Evolutionary conservation across 495 filamentous ascomycete species (phyloP).

Genomic region (Bacidia gigantensis): DNA sequence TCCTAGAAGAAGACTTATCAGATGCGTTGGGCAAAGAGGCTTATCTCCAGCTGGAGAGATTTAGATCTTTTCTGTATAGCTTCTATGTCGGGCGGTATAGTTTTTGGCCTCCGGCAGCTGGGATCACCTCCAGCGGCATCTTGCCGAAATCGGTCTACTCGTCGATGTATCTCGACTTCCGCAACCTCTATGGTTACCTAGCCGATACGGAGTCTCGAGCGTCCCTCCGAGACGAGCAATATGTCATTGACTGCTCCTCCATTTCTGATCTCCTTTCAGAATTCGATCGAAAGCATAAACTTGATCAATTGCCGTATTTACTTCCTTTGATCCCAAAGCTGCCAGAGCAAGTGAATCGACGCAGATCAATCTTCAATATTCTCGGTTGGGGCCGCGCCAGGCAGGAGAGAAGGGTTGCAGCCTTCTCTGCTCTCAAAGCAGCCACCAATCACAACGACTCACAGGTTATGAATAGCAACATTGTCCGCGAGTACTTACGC

Average conservation of each 20-base stretch:
- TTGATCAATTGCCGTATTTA: slow-evolving; percentile 38
- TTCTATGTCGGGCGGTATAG: slow-evolving; percentile 47
- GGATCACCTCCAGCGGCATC: slow-evolving; percentile 21
- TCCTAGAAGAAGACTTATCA: slow-evolving; percentile 48
- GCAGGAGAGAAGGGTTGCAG: slow-evolving; percentile 19
- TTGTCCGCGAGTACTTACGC: slow-evolving; percentile 31
- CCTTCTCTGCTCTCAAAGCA: slow-evolving; percentile 21
- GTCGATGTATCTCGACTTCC: slow-evolving; percentile 48
- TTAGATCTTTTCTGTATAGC: slow-evolving; percentile 45
- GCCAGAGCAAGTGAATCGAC: neutral
- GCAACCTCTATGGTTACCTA: slow-evolving; percentile 46
- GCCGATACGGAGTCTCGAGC: slow-evolving; percentile 37
- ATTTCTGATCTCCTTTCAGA: slow-evolving; percentile 43
- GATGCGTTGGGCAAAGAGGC: slow-evolving; percentile 36
- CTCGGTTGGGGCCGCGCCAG: slow-evolving; percentile 22
- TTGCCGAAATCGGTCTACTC: slow-evolving; percentile 39
- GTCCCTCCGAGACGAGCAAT: slow-evolving; percentile 25
- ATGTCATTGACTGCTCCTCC: slow-evolving; percentile 44
- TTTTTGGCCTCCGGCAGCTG: slow-evolving; percentile 44
- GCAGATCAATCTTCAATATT: slow-evolving; percentile 13
- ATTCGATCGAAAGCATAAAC: slow-evolving; percentile 44
- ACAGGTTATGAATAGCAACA: slow-evolving; percentile 19
- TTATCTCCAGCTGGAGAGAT: slow-evolving; percentile 45
- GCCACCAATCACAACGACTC: slow-evolving; percentile 29
- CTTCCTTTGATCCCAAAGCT: slow-evolving; percentile 44